These are phyloP conservation scores for Penicillium sp. DNA, from an alignment of 2,329 filamentous ascomycete species.

Conservation along the genomic window DNA sequence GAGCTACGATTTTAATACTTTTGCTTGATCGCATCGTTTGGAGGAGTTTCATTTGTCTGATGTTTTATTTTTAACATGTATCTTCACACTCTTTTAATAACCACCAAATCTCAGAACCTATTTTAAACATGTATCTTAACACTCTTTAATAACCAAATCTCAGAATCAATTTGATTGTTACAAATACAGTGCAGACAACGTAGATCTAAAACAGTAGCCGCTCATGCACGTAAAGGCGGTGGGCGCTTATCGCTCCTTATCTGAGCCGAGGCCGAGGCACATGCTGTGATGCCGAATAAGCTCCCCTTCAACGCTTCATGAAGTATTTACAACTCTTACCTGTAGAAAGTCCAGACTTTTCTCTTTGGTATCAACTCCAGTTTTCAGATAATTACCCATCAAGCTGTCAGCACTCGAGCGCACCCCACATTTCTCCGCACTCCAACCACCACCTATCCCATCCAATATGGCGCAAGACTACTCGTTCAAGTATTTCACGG, in stretches of 20 bases:
- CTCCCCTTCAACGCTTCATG: background rate
- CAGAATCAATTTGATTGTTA: background rate
- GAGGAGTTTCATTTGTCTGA: background rate
- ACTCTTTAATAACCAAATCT: background rate
- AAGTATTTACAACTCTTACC: background rate
- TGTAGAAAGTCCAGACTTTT: background rate
- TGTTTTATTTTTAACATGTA: background rate
- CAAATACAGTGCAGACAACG: background rate
- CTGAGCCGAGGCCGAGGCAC: slow-evolving; percentile 1
- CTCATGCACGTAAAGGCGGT: background rate
- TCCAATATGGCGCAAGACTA: slow-evolving; percentile 25
- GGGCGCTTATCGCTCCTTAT: background rate
- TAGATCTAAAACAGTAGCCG: background rate
- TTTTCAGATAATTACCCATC: background rate
- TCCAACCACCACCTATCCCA: background rate
- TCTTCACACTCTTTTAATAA: background rate
- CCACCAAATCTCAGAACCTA: background rate
- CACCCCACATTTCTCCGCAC: background rate
- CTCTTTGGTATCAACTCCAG: background rate
- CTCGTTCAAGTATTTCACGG: slow-evolving; percentile 62
- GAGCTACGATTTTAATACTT: slow-evolving; percentile 4
- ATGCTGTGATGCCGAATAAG: background rate
- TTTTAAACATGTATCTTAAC: background rate
- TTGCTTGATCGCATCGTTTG: background rate
- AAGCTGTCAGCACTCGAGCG: background rate